phyloP scores from a whole-genome alignment of 768 basidiomycete genomes.

The Leccinum longicurvipes region DNA sequence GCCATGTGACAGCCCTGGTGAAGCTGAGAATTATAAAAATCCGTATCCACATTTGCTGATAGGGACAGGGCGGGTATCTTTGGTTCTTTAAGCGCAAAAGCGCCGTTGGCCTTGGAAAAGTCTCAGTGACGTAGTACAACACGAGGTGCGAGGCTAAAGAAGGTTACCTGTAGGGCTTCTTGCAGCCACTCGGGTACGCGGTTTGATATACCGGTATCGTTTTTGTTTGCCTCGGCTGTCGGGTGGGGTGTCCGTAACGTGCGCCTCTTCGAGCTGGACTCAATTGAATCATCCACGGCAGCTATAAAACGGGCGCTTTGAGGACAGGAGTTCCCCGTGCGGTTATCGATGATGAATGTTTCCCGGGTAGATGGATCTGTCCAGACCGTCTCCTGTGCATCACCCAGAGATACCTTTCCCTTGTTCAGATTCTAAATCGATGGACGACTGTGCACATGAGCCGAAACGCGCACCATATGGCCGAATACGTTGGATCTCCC shows the following conservation, averaged over 20 bases:
- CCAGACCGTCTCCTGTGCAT: slow-evolving; percentile 41
- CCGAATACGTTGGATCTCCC: slow-evolving; percentile 6
- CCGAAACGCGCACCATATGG: slow-evolving; percentile 20
- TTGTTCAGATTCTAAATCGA: slow-evolving; percentile 13
- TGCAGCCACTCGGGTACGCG: slow-evolving; percentile 61
- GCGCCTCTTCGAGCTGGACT: slow-evolving; percentile 10
- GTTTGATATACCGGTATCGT: slow-evolving; percentile 8
- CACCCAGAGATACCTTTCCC: slow-evolving; percentile 27
- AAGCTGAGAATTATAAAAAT: slow-evolving; percentile 6
- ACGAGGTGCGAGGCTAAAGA: slow-evolving; percentile 10
- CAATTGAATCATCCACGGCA: slow-evolving; percentile 6
- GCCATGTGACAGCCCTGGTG: slow-evolving; percentile 16
- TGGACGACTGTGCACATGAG: slow-evolving; percentile 2
- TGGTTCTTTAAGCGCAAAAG: slow-evolving; percentile 49
- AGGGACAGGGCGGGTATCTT: slow-evolving; percentile 40
- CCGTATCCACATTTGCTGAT: slow-evolving; percentile 9
- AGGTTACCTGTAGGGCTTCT: slow-evolving; percentile 53
- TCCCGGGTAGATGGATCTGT: slow-evolving; percentile 61
- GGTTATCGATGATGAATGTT: slow-evolving; percentile 57
- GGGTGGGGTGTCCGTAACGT: slow-evolving; percentile 9
- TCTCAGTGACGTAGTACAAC: slow-evolving; percentile 9
- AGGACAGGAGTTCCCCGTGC: slow-evolving; percentile 65
- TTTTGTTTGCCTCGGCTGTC: slow-evolving; percentile 6
- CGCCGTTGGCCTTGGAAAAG: slow-evolving; percentile 46
- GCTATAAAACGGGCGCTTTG: slow-evolving; percentile 18